phyloP scores from a whole-genome alignment of 2,329 filamentous ascomycete species.

The Aspergillus niger region DNA sequence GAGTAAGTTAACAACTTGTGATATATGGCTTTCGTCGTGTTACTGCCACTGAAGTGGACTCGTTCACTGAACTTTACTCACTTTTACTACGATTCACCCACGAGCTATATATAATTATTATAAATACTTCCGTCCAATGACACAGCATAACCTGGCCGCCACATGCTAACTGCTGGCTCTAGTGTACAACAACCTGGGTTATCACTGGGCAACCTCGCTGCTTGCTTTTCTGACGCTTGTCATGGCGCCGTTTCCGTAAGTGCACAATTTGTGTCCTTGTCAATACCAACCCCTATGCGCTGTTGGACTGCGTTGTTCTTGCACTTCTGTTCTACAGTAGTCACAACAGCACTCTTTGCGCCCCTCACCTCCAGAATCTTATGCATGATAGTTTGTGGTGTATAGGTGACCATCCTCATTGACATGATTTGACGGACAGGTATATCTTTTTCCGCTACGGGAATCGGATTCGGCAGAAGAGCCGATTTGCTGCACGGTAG shows the following conservation, averaged over 20 bases:
- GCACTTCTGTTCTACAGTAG: neutral
- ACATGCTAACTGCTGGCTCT: constrained; percentile 26
- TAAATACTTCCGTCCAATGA: neutral
- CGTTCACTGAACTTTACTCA: no score
- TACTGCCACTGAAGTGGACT: neutral
- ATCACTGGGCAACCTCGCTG: constrained; percentile 50
- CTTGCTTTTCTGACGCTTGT: constrained; percentile 47
- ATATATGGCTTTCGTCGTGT: neutral
- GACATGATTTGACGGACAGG: constrained; percentile 26
- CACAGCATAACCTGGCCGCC: constrained; percentile 14
- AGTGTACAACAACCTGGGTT: constrained; percentile 52
- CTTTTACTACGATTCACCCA: neutral
- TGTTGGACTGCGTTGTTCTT: neutral
- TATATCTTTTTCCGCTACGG: constrained; percentile 50
- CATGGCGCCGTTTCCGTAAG: constrained; percentile 51
- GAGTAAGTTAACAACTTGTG: constrained; percentile 35
- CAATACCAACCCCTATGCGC: neutral
- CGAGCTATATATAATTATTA: neutral
- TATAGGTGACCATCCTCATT: neutral
- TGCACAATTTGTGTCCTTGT: constrained; percentile 14
- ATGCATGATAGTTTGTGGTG: neutral
- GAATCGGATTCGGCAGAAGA: constrained; percentile 43
- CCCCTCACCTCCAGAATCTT: neutral
- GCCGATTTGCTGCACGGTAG: constrained; percentile 40
- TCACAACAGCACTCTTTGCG: constrained; percentile 10